Conservation (phyloP, 2,329 filamentous ascomycete genomes). For the Aspergillus sergii region DNA sequence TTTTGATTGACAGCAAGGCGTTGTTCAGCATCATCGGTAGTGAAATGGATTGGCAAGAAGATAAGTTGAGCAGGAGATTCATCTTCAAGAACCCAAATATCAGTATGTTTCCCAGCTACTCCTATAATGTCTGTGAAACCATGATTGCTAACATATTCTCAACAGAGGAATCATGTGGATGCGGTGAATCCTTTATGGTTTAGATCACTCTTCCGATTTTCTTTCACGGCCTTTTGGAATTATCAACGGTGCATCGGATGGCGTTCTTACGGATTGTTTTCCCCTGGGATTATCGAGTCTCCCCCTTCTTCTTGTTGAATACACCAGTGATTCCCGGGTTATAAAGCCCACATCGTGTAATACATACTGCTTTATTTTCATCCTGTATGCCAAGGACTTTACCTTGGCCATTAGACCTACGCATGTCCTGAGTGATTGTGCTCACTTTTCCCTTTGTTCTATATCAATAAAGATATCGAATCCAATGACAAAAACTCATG, state of each 20-base stretch:
- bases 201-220: slow-evolving; percentile 27
- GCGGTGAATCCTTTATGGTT: slow-evolving; percentile 94
- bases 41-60: slow-evolving; percentile 99
- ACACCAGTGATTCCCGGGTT: slow-evolving; percentile 24
- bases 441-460: background rate
- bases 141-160: slow-evolving; percentile 25
- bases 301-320: slow-evolving; percentile 12
- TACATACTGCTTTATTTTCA: slow-evolving; percentile 11
- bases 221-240: slow-evolving; percentile 20
- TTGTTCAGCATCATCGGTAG: slow-evolving; percentile 97
- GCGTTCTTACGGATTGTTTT: slow-evolving; percentile 31
- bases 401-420: background rate
- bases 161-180: slow-evolving; percentile 91
- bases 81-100: slow-evolving; percentile 98
- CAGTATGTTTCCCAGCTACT: slow-evolving; percentile 65
- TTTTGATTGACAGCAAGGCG: slow-evolving; percentile 95
- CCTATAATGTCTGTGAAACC: background rate
- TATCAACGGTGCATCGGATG: slow-evolving; percentile 39
- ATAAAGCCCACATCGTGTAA: slow-evolving; percentile 14
- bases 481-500: background rate
- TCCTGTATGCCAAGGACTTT: slow-evolving; percentile 3
- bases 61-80: slow-evolving; percentile 89
- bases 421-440: background rate
- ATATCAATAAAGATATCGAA: background rate
- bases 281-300: slow-evolving; percentile 8